Evolutionary conservation across 805 yeast genomes (phyloP), one percentile per base, ranked within the genome.

Genomic region (Kuraishia molischiana): DNA sequence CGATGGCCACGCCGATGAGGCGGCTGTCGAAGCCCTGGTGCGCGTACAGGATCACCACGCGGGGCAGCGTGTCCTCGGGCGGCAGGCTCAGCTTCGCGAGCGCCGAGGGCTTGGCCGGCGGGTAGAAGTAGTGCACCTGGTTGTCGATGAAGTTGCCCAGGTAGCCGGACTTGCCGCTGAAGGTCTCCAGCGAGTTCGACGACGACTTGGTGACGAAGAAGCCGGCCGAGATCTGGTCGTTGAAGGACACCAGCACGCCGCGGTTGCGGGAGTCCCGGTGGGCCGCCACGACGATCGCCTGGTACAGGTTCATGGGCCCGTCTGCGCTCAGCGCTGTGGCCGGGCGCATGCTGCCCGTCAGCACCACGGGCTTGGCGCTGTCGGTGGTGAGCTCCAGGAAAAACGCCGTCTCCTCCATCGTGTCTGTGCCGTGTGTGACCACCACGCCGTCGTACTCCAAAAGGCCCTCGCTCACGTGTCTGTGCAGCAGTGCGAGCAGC

Each of bases 291-390:
- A 72, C 72, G 35, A 77, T 76, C 1, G 85, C 83, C 48, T 79
- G 84, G 49, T 77, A 79, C 42, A 79, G 56, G 53, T 79, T 79
- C 76, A 79, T 77, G 4, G 83, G 79, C 3, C 85, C 85, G 51
- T 79, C 87, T 1, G 83, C 76, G 2, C 82, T 74, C 30, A 79
- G 69, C 29, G 80, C 74, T 3, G 83, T 75, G 6, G 81, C 72
- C 1, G 87, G 87, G 50, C 85, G 67, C 87, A 79, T 79, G 4
- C 82, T 73, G 2, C 87, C 87, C 35, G 82, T 78, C 52, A 79
- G 59, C 4, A 78, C 85, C 38, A 79, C 70, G 3, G 84, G 84
- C 39, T 76, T 41, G 5, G 18, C 64, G 45, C 21, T 37, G 29
- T 59, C 51, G 24, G 70, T 47, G 8, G 74, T 66, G 38, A 69